A percentile compares a stretch with the other conserved stretches of the same genome.
Evolutionary conservation across 1,284 basidiomycete genomes (phyloP).

Genomic region (Fomitopsis betulina): DNA sequence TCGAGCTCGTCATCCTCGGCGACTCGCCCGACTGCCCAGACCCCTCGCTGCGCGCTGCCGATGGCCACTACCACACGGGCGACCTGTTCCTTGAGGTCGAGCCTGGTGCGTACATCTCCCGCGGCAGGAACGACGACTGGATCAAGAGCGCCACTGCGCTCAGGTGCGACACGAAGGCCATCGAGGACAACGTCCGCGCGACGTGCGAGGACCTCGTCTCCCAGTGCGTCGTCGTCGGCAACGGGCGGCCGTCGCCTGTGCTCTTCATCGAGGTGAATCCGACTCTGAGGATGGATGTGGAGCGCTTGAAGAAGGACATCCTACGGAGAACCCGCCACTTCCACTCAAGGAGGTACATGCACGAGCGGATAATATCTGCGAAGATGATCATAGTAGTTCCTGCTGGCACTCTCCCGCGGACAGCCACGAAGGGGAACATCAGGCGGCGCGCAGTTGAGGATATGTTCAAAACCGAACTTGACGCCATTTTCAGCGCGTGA

Average conservation of each 20-base stretch:
- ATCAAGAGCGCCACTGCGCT: constrained; percentile 71
- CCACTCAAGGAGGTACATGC: constrained; percentile 57
- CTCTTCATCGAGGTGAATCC: constrained; percentile 56
- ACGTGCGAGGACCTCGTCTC: constrained; percentile 50
- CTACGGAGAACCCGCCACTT: constrained; percentile 56
- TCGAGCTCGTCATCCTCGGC: constrained; percentile 60
- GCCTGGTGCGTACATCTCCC: constrained; percentile 50
- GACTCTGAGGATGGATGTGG: constrained; percentile 35
- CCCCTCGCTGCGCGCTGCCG: constrained; percentile 43
- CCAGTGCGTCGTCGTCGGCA: constrained; percentile 62
- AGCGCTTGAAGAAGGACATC: constrained; percentile 53
- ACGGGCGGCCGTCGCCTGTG: constrained; percentile 58
- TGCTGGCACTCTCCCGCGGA: constrained; percentile 52
- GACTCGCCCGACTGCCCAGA: constrained; percentile 65
- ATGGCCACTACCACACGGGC: constrained; percentile 70
- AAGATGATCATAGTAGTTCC: constrained; percentile 56
- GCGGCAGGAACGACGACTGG: constrained; percentile 72
- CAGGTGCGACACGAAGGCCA: constrained; percentile 69
- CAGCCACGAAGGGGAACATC: constrained; percentile 66
- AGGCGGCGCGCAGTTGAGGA: constrained; percentile 61
- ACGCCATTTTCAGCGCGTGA: constrained; percentile 39
- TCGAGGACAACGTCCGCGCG: constrained; percentile 61
- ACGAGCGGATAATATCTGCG: constrained; percentile 55
- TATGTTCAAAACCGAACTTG: constrained; percentile 42
- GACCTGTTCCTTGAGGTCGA: constrained; percentile 61